Conservation (phyloP, 2,329 filamentous ascomycete genomes). For the Claviceps quebecensis region DNA sequence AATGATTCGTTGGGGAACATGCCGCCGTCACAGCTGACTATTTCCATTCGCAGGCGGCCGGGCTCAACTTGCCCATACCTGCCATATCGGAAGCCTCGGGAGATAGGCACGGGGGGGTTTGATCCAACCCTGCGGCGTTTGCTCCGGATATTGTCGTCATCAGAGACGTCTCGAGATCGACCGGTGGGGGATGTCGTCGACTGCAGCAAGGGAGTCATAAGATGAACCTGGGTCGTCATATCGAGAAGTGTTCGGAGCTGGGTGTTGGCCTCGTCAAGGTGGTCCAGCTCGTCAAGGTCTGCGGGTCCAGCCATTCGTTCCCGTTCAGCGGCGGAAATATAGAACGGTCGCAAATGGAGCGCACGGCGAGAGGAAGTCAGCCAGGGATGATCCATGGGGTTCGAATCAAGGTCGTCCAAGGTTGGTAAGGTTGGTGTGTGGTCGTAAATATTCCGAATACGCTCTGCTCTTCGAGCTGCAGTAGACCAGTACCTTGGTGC, state of each 20-base stretch:
- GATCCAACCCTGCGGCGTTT: conserved; percentile 62
- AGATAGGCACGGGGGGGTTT: conserved; percentile 36
- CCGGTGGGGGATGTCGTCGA: conserved; percentile 20
- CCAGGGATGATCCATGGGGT: conserved; percentile 15
- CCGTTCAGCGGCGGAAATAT: conserved; percentile 4
- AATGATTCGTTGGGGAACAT: conserved; percentile 46
- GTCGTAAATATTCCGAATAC: conserved; percentile 22
- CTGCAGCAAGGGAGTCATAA: conserved; percentile 16
- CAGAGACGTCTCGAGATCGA: conserved; percentile 25
- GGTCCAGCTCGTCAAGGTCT: conserved; percentile 24
- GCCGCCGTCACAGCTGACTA: conserved; percentile 80
- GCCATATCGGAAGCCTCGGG: conserved; percentile 61
- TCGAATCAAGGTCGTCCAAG: conserved; percentile 15
- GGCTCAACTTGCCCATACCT: conserved; percentile 77
- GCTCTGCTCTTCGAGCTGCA: conserved; percentile 20
- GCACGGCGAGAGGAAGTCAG: conserved; percentile 12
- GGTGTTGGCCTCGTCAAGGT: conserved; percentile 28
- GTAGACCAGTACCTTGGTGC: conserved; percentile 13
- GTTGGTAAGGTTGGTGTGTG: conserved; percentile 10
- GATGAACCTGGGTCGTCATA: conserved; percentile 18
- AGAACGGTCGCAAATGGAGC: conserved; percentile 13
- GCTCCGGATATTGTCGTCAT: conserved; percentile 36
- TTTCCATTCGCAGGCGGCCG: conserved; percentile 70
- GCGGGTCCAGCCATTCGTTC: conserved; percentile 8
- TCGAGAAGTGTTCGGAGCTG: conserved; percentile 31